Evolutionary conservation across 2,329 filamentous ascomycete species (phyloP), one percentile per base, ranked within the genome.

Genomic region (Fusarium brevicatenulatum): DNA sequence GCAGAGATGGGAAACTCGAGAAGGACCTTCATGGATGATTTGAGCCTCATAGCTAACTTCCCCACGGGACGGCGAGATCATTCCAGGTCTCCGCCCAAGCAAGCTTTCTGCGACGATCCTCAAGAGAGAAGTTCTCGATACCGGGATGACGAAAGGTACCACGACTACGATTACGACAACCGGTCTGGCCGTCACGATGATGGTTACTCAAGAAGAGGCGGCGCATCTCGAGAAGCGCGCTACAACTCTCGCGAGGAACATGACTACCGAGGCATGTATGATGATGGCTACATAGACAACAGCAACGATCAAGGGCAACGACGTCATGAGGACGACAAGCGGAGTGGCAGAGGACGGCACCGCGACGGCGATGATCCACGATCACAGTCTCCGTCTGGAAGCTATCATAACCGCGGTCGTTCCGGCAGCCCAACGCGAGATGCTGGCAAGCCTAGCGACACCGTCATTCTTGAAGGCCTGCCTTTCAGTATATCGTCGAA

Each of bases 381-480:
- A 53, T 78, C 78, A 9, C 73, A 74, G 40, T 81, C 80, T 12
- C 78, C 75, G 5, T 75, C 77, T 34, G 68, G 70, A 52, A 73
- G 76, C 30, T 70, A 76, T 42, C 70, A 76, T 43, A 79, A 78
- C 58, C 73, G 80, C 44, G 81, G 80, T 63, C 77, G 78, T 15
- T 83, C 82, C 34, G 77, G 73, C 32, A 83, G 81, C 63, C 82
- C 78, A 39, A 78, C 71, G 39, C 80, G 79, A 54, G 82, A 83
- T 52, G 81, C 83, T 34, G 83, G 83, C 54, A 77, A 75, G 64
- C 86, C 86, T 37, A 86, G 82, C 71, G 83, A 87, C 69, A 88
- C 86, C 39, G 82, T 90, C 57, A 88, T 90, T 59, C 81, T 90
- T 47, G 88, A 90, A 75, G 87, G 87, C 60, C 74, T 90, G 62